These are phyloP conservation scores for Fraxinus sp. DNA, from an alignment of 305 asterid genomes.

Conservation along the genomic window DNA sequence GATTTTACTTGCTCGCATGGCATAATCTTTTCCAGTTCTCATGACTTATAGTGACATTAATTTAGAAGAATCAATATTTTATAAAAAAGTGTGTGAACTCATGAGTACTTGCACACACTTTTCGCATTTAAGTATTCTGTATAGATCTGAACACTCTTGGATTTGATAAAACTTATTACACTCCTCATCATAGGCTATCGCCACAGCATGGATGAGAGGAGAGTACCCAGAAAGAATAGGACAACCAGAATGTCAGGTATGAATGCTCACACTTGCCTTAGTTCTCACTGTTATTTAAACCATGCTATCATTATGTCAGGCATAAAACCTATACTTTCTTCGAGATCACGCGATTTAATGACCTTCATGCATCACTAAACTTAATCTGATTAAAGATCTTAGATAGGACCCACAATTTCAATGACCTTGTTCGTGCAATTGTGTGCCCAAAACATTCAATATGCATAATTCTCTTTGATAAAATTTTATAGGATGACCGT, in stretches of 20 bases:
- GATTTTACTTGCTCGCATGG: background rate
- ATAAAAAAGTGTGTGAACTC: background rate
- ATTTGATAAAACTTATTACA: slow-evolving; percentile 17
- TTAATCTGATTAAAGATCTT: background rate
- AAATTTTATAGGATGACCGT: background rate
- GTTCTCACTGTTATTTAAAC: background rate
- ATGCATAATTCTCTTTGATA: background rate
- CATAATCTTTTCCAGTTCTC: background rate
- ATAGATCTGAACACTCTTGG: background rate
- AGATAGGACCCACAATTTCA: background rate
- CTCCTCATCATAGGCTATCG: slow-evolving; percentile 65
- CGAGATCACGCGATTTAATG: background rate
- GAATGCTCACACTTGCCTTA: slow-evolving; percentile 13
- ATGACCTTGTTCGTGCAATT: background rate
- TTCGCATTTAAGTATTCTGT: background rate
- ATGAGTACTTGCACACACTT: background rate
- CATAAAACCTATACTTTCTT: background rate
- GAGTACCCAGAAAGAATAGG: slow-evolving; percentile 97
- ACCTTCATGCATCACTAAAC: slow-evolving; percentile 1
- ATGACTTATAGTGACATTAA: background rate
- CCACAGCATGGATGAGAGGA: slow-evolving; percentile 93
- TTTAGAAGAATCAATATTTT: background rate
- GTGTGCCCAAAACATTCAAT: background rate
- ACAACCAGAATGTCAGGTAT: slow-evolving; percentile 94
- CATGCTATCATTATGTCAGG: background rate